Base-by-base conservation (phyloP, 805 yeast species). In the Saturnispora halmiae region DNA sequence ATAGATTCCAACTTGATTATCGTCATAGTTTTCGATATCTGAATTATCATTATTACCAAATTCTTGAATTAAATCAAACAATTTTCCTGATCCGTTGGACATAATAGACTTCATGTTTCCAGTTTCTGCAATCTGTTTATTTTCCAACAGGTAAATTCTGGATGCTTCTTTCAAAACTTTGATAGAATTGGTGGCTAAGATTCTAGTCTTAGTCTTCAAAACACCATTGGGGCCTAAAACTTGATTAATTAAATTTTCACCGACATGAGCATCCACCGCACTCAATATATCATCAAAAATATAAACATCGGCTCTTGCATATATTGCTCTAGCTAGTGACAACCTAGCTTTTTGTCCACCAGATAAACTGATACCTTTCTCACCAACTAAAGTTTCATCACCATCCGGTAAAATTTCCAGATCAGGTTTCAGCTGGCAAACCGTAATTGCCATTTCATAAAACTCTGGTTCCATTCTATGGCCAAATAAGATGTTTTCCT, bases 301-400 rank as follows among this genome's bases (percentile, higher is more conserved):
- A 57, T 85, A 87, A 25, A 90, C 76, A 54, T 92, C 97, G 3
- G 96, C 94, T 47, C 97, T 72, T 10, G 95, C 75, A 56, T 92
- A 90, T 8, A 92, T 95, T 9, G 98, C 96, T 57, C 98, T 75
- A 0, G 98, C 98, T 40, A 90, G 71, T 2, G 95, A 79, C 26
- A 92, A 70, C 58, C 98, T 77, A 0, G 98, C 97, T 68, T 92
- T 92, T 61, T 92, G 97, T 35, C 98, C 98, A 38, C 98, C 98
- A 30, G 95, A 83, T 36, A 90, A 69, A 10, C 96, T 85, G 38
- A 90, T 88, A 47, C 98, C 98, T 58, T 90, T 86, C 64, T 90
- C 98, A 46, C 98, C 98, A 45, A 90, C 96, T 50, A 82, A 74
- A 4, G 98, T 92, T 41, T 70, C 72, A 58, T 92, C 96, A 39